Base-by-base conservation (phyloP, 257 asterid species). In the Nicotiana tomentosiformis region DNA sequence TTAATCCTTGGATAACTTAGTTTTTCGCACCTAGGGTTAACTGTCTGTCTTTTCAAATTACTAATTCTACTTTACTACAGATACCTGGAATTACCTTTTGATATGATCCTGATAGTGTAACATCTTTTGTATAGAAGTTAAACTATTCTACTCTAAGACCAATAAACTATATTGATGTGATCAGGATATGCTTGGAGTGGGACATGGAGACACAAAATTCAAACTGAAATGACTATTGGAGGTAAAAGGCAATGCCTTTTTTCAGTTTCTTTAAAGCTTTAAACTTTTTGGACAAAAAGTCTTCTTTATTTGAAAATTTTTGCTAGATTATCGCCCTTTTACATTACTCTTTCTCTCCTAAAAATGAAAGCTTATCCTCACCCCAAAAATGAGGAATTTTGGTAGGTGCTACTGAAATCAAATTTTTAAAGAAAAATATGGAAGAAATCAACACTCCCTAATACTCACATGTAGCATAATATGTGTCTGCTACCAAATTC, bases 141-240 rank as follows among this genome's bases (percentile, higher is more conserved):
- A 64, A 26, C 4, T 29, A n/a, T 0, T 29, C 10, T 29, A 65
- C n/a, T 65, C 70, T 16, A 7, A 15, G 32, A 62, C 77, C 33
- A 80, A 55, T 81, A 67, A 81, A n/a, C 78, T 64, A 18, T 62
- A 15, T 51, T 90, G 90, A 87, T 86, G 82, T 86, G 91, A 84
- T 81, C 84, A 91, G 95, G 91, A 74, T 84, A 89, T 83, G 87
- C 86, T 77, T 85, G 80, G 90, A 87, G 86, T 77, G 90, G 91
- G 90, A 83, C 92, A 84, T 67, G 88, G 90, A 86, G 89, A 39
- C 77, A 9, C 74, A 74, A 79, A 58, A 84, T 90, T 90, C 94
- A 91, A 93, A 90, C 86, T 33, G 78, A 55, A 74, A 82, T 86
- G 84, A 82, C 74, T 68, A 77, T 84, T 83, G 92, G 91, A 88